Conservation (phyloP, 495 filamentous ascomycete species). For the Hyaloscypha hepaticicola region DNA sequence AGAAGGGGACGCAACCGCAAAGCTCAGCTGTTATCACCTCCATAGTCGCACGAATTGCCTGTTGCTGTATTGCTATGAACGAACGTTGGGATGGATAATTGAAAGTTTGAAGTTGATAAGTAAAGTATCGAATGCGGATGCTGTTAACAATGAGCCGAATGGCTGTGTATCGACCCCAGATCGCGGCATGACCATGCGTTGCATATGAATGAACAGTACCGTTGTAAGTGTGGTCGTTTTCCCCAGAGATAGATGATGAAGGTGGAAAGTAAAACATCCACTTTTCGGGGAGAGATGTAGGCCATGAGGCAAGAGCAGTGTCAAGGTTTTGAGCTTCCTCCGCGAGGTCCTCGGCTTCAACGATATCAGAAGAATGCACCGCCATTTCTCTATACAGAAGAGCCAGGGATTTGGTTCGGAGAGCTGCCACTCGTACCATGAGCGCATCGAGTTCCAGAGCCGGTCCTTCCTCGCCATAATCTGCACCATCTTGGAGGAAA, state of each 20-base stretch:
- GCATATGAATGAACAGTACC: conserved; percentile 22
- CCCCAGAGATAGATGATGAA: background rate
- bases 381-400: conserved; percentile 7
- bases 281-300: conserved; percentile 9
- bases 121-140: conserved; percentile 27
- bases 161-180: conserved; percentile 35
- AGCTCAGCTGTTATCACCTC: conserved; percentile 24
- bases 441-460: conserved; percentile 24
- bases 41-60: conserved; percentile 24
- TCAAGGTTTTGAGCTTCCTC: conserved; percentile 25
- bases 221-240: background rate
- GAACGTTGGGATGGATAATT: conserved; percentile 5
- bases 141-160: conserved; percentile 32
- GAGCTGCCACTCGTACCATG: conserved; percentile 29
- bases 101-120: background rate
- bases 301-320: conserved; percentile 23
- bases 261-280: background rate
- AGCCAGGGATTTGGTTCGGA: conserved; percentile 20
- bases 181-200: conserved; percentile 31
- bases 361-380: background rate
- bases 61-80: conserved; percentile 14
- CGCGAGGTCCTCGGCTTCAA: conserved; percentile 17
- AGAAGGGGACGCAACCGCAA: conserved; percentile 29
- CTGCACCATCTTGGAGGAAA: conserved; percentile 29
- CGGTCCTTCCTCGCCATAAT: conserved; percentile 28